Conservation (phyloP, 352 stramenopile species). For the Globisporangium canariense region DNA sequence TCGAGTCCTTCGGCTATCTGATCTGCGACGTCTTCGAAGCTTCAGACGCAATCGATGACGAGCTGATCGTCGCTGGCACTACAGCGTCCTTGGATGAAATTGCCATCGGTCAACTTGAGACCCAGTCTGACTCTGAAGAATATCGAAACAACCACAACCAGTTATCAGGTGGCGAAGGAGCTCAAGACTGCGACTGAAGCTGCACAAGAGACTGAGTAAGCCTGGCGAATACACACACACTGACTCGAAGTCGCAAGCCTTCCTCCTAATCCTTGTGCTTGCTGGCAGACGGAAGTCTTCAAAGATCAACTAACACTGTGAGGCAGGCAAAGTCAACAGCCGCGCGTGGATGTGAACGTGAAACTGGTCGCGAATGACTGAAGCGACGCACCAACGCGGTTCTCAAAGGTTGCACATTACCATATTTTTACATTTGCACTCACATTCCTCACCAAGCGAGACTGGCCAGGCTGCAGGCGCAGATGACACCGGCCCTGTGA, state of each 20-base stretch:
- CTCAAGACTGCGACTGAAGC: background rate
- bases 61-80: background rate
- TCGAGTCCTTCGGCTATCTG: slow-evolving; percentile 36
- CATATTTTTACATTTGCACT: slow-evolving; percentile 8
- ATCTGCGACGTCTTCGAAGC: slow-evolving; percentile 23
- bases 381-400: slow-evolving; percentile 3
- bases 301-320: background rate
- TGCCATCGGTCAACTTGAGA: background rate
- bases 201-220: background rate
- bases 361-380: slow-evolving; percentile 11
- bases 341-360: background rate
- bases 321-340: background rate
- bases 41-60: background rate
- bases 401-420: background rate
- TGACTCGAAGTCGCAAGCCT: background rate
- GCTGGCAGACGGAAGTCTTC: background rate
- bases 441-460: background rate
- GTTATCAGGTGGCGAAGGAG: background rate
- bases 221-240: background rate
- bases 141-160: background rate
- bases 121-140: background rate
- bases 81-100: background rate
- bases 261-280: background rate
- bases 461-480: background rate
- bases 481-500: background rate